These are phyloP conservation scores for Cladochytrium replicatum DNA, from an alignment of 192 early-diverging fungal species.

Conservation along the genomic window DNA sequence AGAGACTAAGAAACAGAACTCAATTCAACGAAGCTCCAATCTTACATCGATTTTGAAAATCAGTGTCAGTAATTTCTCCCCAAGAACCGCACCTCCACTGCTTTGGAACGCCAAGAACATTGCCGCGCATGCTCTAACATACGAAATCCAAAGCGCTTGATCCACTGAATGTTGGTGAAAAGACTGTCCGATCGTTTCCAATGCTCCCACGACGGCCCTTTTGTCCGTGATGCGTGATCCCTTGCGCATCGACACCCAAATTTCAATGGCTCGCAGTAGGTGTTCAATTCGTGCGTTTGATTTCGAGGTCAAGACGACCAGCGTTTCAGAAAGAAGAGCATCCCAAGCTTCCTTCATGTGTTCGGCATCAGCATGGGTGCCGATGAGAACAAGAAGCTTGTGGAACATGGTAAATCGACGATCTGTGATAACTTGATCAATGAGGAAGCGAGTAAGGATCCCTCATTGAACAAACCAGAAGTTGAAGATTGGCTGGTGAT, in stretches of 20 bases:
- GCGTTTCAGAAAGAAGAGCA: background rate
- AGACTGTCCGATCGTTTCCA: too few species aligned
- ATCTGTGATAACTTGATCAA: background rate
- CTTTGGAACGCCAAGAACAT: constrained; percentile 14
- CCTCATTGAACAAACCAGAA: too few species aligned
- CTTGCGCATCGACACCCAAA: too few species aligned
- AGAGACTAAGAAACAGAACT: background rate
- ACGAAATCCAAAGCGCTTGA: too few species aligned
- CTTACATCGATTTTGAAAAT: constrained; percentile 39
- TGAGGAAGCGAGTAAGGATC: background rate
- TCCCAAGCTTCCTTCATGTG: constrained; percentile 24
- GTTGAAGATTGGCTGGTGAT: constrained; percentile 16
- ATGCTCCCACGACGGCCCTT: too few species aligned
- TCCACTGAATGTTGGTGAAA: background rate
- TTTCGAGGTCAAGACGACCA: background rate
- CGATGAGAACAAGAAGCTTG: constrained; percentile 22
- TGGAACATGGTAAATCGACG: constrained; percentile 14
- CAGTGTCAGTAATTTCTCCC: constrained; percentile 32
- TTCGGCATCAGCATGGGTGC: constrained; percentile 22
- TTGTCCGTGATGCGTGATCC: too few species aligned
- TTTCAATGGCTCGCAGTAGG: background rate
- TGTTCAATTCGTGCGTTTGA: background rate
- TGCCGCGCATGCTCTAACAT: constrained; percentile 17
- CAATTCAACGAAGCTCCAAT: background rate
- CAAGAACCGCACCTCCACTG: constrained; percentile 35